Evolutionary conservation across 768 basidiomycete genomes (phyloP), one percentile per base, ranked within the genome.

Genomic region (Rhizopogon rudus): DNA sequence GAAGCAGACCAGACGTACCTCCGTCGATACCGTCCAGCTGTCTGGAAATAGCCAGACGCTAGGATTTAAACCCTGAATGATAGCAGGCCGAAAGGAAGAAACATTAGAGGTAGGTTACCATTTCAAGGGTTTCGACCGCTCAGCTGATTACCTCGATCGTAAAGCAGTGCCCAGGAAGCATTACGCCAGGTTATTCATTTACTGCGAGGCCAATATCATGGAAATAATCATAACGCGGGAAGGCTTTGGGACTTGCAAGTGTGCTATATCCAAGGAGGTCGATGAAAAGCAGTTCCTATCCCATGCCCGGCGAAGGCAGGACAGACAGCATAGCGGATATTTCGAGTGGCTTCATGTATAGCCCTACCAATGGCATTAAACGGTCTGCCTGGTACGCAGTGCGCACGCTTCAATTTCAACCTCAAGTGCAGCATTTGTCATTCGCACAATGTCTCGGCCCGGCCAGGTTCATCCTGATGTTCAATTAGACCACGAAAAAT

Each of bases 11-110:
- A 43, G 35, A 29, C 81, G 52, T 64, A 84, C 93, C 75, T 89
- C 85, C 0, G 93, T 93, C 0, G 89, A 88, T n/a, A 88, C 84
- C 2, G 92, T 93, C 94, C 94, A 96, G 25, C 90, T 91, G 65
- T 96, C 94, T 2, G 89, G 90, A 68, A 91, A 95, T 55, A 91
- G 81, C 82, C 86, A 87, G 2, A 82, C 82, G 25, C 72, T 66
- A 0, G 91, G 77, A 54, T 88, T 76, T 5, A 73, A 68, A 10
- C 93, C 93, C 71, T 93, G 88, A 10, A 95, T 79, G 35, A 96
- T 74, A 44, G 78, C 77, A 3, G 93, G 93, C 87, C 91, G 55
- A 10, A 17, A 22, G 2, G 20, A 2, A 31, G 46, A 9, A 39
- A 58, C 37, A 9, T 25, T 10, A 28, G 25, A 3, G 13, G 42